Base-by-base conservation (phyloP, 345 rosid species). In the Reutealis trisperma region DNA sequence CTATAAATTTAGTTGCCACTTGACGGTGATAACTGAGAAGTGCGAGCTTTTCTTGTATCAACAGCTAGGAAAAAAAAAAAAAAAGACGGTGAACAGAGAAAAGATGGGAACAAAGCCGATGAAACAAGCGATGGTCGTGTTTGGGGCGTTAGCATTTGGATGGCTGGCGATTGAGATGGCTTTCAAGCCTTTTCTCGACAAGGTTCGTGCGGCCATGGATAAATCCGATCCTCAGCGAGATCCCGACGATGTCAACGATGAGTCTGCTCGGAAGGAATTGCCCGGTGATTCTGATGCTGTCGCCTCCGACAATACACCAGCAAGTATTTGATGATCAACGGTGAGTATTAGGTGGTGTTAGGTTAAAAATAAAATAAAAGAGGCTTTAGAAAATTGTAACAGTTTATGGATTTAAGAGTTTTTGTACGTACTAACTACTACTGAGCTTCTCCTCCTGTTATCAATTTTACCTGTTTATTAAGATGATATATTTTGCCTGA, bases 141-240 rank as follows among this genome's bases (percentile, higher is more conserved):
- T 88, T 14, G 97, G 97, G 57, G 97, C 91, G 15, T 85, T 93
- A 16, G 91, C 93, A 13, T 77, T 92, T 2, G 94, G 92, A 49
- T 91, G 92, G 98, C 72, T 94, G 58, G 93, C 98, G 15, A 79
- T 94, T 34, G 97, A 91, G 89, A 34, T 94, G 71, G 95, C 90
- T 71, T 84, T 93, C 75, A 94, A 91, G 87, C 95, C 97, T 14
- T 62, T 91, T 76, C 86, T 91, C 80, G 92, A 85, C 85, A 89
- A 84, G 75, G 75, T 83, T 45, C 90, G 87, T 72, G 83, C 89
- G 21, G 86, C 94, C 65, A 88, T 90, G 88, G 92, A 90, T 82
- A 90, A 89, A 75, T 70, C 96, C 49, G 92, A 89, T 64, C 88
- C 96, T 57, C 72, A 82, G 47, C 86, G 75, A 71, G 91, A 87